Evolutionary conservation across 495 filamentous ascomycete species (phyloP).

Genomic region (Podospora fimiseda): DNA sequence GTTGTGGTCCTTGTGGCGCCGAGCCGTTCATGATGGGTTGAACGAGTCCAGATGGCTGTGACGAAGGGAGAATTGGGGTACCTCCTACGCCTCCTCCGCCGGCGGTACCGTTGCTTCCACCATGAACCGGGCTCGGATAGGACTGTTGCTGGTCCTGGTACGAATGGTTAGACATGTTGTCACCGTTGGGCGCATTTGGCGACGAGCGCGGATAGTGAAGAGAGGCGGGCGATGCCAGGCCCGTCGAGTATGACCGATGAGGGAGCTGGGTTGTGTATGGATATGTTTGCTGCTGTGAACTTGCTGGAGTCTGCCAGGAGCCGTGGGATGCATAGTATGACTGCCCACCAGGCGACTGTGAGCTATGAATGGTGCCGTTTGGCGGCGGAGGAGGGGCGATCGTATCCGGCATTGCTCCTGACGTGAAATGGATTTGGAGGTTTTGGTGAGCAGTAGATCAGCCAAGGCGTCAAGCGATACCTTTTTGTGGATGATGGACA

Average conservation of each 20-base stretch:
- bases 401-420: slow-evolving; percentile 49
- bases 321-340: slow-evolving; percentile 45
- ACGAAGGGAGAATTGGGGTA: not conserved
- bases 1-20: not conserved
- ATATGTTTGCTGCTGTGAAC: slow-evolving; percentile 26
- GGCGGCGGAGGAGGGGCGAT: slow-evolving; percentile 51
- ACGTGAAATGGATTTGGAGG: no score
- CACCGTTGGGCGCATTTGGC: slow-evolving; percentile 28
- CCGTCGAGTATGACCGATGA: slow-evolving; percentile 17
- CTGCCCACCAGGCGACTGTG: slow-evolving; percentile 40
- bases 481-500: no score
- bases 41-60: slow-evolving; percentile 14
- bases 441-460: no score
- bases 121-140: slow-evolving; percentile 31
- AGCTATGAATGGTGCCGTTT: slow-evolving; percentile 48
- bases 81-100: slow-evolving; percentile 10
- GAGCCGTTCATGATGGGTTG: slow-evolving; percentile 5
- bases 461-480: no score
- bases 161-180: slow-evolving; percentile 16
- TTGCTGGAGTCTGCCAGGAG: slow-evolving; percentile 49
- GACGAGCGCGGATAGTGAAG: slow-evolving; percentile 24
- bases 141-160: slow-evolving; percentile 26
- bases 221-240: slow-evolving; percentile 15
- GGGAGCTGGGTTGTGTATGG: no score
- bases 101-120: slow-evolving; percentile 14